Evolutionary conservation across 2,329 filamentous ascomycete genomes (phyloP).

Genomic region (Bipolaris sorokiniana): DNA sequence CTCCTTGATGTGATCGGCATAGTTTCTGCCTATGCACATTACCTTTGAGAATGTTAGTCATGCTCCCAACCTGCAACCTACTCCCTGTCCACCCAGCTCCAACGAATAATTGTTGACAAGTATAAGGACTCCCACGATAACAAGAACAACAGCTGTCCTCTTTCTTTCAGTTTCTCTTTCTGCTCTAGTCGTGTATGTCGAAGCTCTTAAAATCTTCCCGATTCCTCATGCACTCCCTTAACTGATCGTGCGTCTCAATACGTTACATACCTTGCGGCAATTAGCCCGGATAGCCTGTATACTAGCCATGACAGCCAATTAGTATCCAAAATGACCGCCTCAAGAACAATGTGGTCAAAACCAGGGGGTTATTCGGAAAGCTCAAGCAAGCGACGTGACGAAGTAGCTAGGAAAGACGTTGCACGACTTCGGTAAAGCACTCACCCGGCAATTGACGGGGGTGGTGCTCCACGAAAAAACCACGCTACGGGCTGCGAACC

Average conservation of each 20-base stretch:
- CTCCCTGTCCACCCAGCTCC: background rate
- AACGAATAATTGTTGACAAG: background rate
- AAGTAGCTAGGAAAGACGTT: background rate
- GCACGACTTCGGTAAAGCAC: slow-evolving; percentile 3
- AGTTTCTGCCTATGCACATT: slow-evolving; percentile 94
- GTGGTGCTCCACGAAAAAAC: background rate
- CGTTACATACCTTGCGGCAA: slow-evolving; percentile 55
- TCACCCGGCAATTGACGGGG: slow-evolving; percentile 18
- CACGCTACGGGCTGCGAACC: slow-evolving; percentile 13
- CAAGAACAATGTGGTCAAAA: background rate
- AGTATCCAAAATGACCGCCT: background rate
- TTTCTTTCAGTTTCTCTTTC: background rate
- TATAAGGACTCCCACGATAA: background rate
- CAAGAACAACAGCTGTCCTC: background rate
- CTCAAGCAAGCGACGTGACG: background rate
- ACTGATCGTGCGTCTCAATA: background rate
- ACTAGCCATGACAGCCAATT: slow-evolving; percentile 38
- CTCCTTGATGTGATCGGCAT: slow-evolving; percentile 94
- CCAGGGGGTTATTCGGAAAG: background rate
- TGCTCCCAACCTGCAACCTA: background rate
- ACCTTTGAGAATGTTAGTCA: slow-evolving; percentile 59
- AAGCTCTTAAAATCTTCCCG: background rate
- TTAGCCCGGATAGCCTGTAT: slow-evolving; percentile 50
- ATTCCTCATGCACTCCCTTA: background rate
- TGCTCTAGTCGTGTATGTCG: background rate